phyloP scores from a whole-genome alignment of 2,329 filamentous ascomycete species.

The Septoria linicola region DNA sequence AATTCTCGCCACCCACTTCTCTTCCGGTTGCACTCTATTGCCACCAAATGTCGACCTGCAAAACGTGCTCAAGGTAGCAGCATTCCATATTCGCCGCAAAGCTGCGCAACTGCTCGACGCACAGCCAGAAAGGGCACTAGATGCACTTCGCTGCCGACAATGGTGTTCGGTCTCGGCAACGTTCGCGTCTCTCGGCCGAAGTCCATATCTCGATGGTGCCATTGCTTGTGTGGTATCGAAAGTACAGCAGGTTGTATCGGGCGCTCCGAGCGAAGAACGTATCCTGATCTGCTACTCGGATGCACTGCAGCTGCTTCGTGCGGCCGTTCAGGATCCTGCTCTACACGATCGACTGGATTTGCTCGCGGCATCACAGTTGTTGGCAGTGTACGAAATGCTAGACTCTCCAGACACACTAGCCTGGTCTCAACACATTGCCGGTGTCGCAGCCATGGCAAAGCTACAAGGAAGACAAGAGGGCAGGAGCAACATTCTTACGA shows the following conservation, averaged over 20 bases:
- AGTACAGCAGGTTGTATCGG: slow-evolving; percentile 18
- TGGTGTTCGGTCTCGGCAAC: slow-evolving; percentile 17
- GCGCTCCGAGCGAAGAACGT: slow-evolving; percentile 8
- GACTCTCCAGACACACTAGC: slow-evolving; percentile 11
- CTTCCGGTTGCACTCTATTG: slow-evolving; percentile 6
- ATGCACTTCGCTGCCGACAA: slow-evolving; percentile 19
- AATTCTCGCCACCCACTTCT: slow-evolving; percentile 8
- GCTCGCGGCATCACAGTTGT: slow-evolving; percentile 18
- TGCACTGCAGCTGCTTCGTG: slow-evolving; percentile 16
- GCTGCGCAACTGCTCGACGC: slow-evolving; percentile 16
- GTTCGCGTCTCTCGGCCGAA: slow-evolving; percentile 8
- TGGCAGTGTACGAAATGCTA: slow-evolving; percentile 21
- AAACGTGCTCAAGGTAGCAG: slow-evolving; percentile 17
- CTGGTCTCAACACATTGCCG: slow-evolving; percentile 19
- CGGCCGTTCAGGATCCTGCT: slow-evolving; percentile 13
- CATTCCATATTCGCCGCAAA: slow-evolving; percentile 20
- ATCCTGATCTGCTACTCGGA: slow-evolving; percentile 16
- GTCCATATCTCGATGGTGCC: slow-evolving; percentile 18
- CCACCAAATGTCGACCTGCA: slow-evolving; percentile 16
- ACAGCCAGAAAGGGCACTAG: slow-evolving; percentile 13
- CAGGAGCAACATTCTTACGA: background rate
- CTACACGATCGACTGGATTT: slow-evolving; percentile 16
- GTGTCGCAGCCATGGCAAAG: slow-evolving; percentile 19
- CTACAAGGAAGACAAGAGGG: slow-evolving; percentile 2
- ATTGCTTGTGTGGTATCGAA: slow-evolving; percentile 21